Evolutionary conservation across 345 rosid genomes (phyloP), one percentile per base, ranked within the genome.

Genomic region (Syzygium jambos): DNA sequence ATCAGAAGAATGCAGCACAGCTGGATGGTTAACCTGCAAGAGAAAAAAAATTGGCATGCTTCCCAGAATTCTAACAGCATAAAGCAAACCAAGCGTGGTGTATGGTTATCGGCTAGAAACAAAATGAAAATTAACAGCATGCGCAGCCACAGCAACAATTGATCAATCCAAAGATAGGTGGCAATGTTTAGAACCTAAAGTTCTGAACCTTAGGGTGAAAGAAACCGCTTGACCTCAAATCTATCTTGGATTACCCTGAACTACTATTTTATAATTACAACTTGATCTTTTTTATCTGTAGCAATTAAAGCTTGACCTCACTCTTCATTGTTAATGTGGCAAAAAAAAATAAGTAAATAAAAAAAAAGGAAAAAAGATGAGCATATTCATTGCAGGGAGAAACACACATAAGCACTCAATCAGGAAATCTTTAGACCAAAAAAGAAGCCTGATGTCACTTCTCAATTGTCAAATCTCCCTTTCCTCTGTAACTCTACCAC

Each of bases 1-100:
- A 89, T 95, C 96, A 63, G 95, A 91, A 87, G 97, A 93, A 88
- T 90, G 92, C 43, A 96, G 90, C 83, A 92, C 88, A 22, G 96
- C 95, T 77, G 93, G 92, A 88, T 93, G 92, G 88, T 93, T 95
- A 87, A 94, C 93, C 10, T 95, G 95, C 87, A 96, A 90, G 49
- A 73, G 46, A 68, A 68, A 34, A 68, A 34, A 73, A 73, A 34
- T 4, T 4, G 7, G 80, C 49, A 73, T 34, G 49, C 80, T 73
- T 73, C 80, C 49, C 14, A 11, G 49, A 38, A 41, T 68, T 68
- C 34, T 46, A 30, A 68, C 46, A 17, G 46, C 46, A 5, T 73
- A 73, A 38, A 73, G 80, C 80, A 73, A 73, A 73, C 49, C 4
- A 73, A 73, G 49, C 3, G 7, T 38, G 49, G 80, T 73, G 80